These are phyloP conservation scores for Pythium monospermum DNA, from an alignment of 352 stramenopile genomes.

Conservation along the genomic window DNA sequence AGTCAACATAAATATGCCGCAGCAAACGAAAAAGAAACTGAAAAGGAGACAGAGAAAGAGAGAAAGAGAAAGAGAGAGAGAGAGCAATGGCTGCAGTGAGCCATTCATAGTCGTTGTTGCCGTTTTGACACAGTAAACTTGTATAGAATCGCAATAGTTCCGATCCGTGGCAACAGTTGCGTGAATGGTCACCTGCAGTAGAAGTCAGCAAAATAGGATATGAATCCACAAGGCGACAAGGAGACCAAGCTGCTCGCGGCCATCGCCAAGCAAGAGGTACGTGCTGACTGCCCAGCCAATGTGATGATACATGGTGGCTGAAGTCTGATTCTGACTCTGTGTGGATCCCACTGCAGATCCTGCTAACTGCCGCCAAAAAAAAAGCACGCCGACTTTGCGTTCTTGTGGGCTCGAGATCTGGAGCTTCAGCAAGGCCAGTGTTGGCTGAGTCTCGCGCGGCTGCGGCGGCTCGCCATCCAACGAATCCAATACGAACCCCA, in stretches of 20 bases:
- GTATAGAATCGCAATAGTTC: too few relatives aligned
- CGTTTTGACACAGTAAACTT: too few relatives aligned
- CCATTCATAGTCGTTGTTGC: too few relatives aligned
- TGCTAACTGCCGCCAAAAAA: constrained; percentile 26
- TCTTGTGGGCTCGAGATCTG: constrained; percentile 30
- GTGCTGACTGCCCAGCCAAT: background rate
- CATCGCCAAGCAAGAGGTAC: constrained; percentile 2
- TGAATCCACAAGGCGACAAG: too few relatives aligned
- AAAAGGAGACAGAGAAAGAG: background rate
- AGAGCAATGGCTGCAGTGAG: background rate
- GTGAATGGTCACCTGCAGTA: too few relatives aligned
- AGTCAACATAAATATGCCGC: too few relatives aligned
- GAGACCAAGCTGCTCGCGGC: constrained; percentile 12
- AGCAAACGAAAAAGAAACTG: background rate
- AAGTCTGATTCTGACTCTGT: too few relatives aligned
- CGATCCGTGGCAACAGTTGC: too few relatives aligned
- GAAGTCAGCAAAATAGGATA: too few relatives aligned
- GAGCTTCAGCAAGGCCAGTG: constrained; percentile 24
- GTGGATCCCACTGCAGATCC: constrained; percentile 1
- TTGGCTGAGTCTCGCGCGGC: constrained; percentile 10
- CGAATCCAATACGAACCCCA: background rate
- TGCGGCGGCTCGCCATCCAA: constrained; percentile 5
- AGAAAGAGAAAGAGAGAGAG: background rate
- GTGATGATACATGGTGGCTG: background rate
- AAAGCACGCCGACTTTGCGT: constrained; percentile 45